Base-by-base conservation (phyloP, 192 early-diverging fungal genomes). In the Backusella sp. region DNA sequence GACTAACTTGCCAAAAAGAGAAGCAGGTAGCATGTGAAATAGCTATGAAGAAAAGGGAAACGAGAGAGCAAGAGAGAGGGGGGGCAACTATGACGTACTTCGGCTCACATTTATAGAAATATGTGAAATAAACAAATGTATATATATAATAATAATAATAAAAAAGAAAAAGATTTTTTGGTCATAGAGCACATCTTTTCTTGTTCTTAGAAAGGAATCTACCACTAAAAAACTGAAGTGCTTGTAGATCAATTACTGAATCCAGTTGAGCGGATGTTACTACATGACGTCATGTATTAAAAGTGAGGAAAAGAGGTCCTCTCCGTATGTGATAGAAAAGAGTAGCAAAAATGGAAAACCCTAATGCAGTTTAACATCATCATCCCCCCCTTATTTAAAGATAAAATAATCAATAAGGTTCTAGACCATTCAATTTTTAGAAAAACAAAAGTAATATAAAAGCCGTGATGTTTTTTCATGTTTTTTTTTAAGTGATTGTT, bases 281-380 rank as follows among this genome's bases (percentile, higher is more conserved):
- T 62, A 62, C 26, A 62, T 62, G 56, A 62, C 56, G 56, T 62
- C 21, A 62, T 62, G 28, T 62, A 62, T 62, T 62, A 62, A 62
- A 62, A 28, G 26, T 28, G 46, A 49, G n/a, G 17, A 14, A 28
- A n/a, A 62, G 21, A n/a, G 53, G 0, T 8, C 23, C 23, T 12
- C 53, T 62, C 23, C 56, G 53, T 56, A 59, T 59, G 26, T 62
- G 19, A 62, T 62, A 62, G 8, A 56, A 23, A 62, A 62, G 26
- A 62, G 26, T 28, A 62, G 21, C 56, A 62, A 28, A 62, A 62
- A 62, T 62, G 56, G 26, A 62, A 56, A 28, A 62, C 23, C 23
- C 56, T 62, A 62, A 66, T 62, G 74, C 76, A 69, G 35, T 69
- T 69, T 37, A 69, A 69, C 68, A 69, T 69, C 66, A 67, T 67